phyloP scores from a whole-genome alignment of 176 grass and related monocot species.

The Puccinellia tenuiflora region DNA sequence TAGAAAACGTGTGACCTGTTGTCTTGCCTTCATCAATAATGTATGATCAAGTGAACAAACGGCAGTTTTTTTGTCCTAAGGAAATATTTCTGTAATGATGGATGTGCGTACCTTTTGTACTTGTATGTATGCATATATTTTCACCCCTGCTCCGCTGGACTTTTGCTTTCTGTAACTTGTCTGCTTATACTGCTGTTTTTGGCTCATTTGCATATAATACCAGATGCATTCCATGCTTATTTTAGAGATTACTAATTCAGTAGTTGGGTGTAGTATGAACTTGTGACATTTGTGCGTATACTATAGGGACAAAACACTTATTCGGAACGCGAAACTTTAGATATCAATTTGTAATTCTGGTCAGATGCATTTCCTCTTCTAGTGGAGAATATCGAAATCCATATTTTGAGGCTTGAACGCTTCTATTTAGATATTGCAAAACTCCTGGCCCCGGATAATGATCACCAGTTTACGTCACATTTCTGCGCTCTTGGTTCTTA shows the following conservation, averaged over 20 bases:
- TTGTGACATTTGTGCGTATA: neutral
- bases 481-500: neutral
- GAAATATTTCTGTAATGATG: slow-evolving; percentile 14
- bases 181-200: neutral
- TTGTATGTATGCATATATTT: neutral
- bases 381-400: neutral
- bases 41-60: neutral
- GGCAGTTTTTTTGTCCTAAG: slow-evolving; percentile 4
- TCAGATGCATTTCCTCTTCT: neutral
- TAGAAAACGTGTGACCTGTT: neutral
- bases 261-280: neutral
- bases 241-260: neutral
- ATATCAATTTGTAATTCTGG: neutral
- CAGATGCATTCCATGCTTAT: slow-evolving; percentile 5
- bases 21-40: neutral
- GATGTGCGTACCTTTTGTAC: neutral
- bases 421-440: neutral
- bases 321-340: neutral
- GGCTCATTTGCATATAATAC: neutral
- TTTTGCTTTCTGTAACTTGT: neutral
- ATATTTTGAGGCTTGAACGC: neutral
- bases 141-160: neutral
- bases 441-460: neutral
- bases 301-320: neutral
- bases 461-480: neutral